Base-by-base conservation (phyloP, 1,284 basidiomycete species). In the Rhodotorula sp. region DNA sequence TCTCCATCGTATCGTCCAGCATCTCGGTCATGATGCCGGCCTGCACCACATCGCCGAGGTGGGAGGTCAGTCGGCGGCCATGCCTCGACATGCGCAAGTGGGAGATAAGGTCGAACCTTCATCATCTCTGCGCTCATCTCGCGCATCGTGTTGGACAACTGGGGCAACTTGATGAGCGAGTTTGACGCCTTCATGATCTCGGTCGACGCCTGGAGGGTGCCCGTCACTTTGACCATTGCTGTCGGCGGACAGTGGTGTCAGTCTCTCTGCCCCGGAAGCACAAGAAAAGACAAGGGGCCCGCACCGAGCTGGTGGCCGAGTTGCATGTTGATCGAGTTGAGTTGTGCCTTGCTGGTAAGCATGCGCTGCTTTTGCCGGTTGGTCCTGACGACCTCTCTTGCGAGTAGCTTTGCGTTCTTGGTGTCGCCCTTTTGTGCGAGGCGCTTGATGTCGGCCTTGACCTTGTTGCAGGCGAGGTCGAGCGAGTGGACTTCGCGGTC, bases 41-140 rank as follows among this genome's bases (percentile, higher is more conserved):
- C 62, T 62, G 61, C 6, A 3, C 12, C 30, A 15, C 7, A 1
- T n/a, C n/a, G n/a, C n/a, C n/a, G n/a, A n/a, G n/a, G n/a, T n/a
- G n/a, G n/a, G n/a, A n/a, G n/a, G n/a, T n/a, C n/a, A n/a, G n/a
- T n/a, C n/a, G n/a, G n/a, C n/a, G n/a, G n/a, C n/a, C n/a, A n/a
- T n/a, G n/a, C n/a, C n/a, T n/a, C n/a, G n/a, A n/a, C n/a, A n/a
- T n/a, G n/a, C n/a, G n/a, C n/a, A n/a, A n/a, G n/a, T n/a, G n/a
- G n/a, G n/a, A n/a, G n/a, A n/a, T n/a, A n/a, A n/a, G 33, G 26
- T 4, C 33, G 53, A 17, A 62, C 62, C 87, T 98, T 98, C 75
- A 92, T 97, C 94, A 99, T 97, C 82, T 99, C 95, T 87, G 94
- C 91, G 77, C 90, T 92, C 93, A 99, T 95, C 79, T 97, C 91